Percentiles rank a stretch among this genome's conserved stretches.
phyloP scores from a whole-genome alignment of 78 protist genomes.

The Polysphondylium violaceum region DNA sequence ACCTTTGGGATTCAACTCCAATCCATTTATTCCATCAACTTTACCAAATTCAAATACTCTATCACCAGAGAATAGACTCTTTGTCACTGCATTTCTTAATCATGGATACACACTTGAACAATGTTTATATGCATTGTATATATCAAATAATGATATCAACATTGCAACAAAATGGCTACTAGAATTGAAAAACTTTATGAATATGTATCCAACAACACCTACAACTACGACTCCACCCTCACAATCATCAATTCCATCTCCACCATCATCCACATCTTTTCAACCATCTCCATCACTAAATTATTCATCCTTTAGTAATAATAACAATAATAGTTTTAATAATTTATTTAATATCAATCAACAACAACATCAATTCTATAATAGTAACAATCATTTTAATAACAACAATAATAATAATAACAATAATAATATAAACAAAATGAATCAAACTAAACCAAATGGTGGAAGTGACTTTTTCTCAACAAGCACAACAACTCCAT shows the following conservation, averaged over 20 bases:
- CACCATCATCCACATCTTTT: background rate
- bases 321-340: background rate
- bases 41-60: too few species aligned
- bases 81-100: constrained; percentile 23
- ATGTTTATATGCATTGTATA: constrained; percentile 45
- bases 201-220: constrained; percentile 39
- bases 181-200: constrained; percentile 34
- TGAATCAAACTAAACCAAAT: background rate
- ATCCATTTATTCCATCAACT: too few species aligned
- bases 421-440: background rate
- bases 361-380: background rate
- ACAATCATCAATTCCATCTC: background rate
- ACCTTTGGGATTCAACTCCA: too few species aligned
- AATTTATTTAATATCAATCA: background rate
- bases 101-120: constrained; percentile 70
- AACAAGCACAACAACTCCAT: constrained; percentile 21
- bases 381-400: background rate
- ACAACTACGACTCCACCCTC: background rate
- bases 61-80: constrained; percentile 24
- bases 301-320: background rate
- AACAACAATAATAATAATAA: background rate
- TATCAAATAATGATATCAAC: constrained; percentile 42
- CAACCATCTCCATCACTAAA: background rate
- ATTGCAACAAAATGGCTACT: constrained; percentile 60
- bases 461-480: background rate